Percentiles rank a stretch among this genome's conserved stretches.
Conservation (phyloP, 495 filamentous ascomycete species). For the Chaetomium cochliodes region DNA sequence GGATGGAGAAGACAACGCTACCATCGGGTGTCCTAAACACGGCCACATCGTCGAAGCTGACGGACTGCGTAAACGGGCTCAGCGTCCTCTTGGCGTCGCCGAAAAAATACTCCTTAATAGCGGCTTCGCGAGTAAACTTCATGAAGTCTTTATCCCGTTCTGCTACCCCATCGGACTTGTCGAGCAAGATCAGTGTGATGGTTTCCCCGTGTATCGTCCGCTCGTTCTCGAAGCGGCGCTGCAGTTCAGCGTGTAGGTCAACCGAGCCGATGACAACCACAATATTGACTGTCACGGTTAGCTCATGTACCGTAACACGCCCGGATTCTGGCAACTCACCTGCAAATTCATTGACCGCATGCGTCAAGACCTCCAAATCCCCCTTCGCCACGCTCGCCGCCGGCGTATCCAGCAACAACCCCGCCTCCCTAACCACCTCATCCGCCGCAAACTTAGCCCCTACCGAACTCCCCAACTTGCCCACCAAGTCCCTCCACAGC, state of each 20-base stretch:
- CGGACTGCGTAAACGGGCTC: slow-evolving; percentile 77
- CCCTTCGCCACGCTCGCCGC: slow-evolving; percentile 58
- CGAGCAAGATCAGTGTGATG: slow-evolving; percentile 72
- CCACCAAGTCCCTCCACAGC: slow-evolving; percentile 70
- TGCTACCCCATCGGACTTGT: slow-evolving; percentile 86
- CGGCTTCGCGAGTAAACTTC: slow-evolving; percentile 65
- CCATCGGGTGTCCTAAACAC: slow-evolving; percentile 53
- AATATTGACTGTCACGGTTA: slow-evolving; percentile 58
- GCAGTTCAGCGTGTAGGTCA: slow-evolving; percentile 73
- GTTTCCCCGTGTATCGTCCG: slow-evolving; percentile 59
- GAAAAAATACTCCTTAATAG: slow-evolving; percentile 92
- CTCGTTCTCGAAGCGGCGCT: slow-evolving; percentile 66
- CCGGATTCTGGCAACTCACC: slow-evolving; percentile 44
- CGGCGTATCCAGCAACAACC: slow-evolving; percentile 84
- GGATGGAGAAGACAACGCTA: slow-evolving; percentile 2
- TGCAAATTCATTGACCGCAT: slow-evolving; percentile 84
- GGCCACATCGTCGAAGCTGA: slow-evolving; percentile 67
- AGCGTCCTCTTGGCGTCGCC: slow-evolving; percentile 73
- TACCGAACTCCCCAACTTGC: slow-evolving; percentile 75
- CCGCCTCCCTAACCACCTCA: slow-evolving; percentile 62
- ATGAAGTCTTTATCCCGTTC: slow-evolving; percentile 75
- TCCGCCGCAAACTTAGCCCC: slow-evolving; percentile 79
- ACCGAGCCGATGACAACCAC: slow-evolving; percentile 84
- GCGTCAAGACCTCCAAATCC: slow-evolving; percentile 69
- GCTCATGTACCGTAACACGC: background rate